Percentiles rank a stretch among this genome's conserved stretches.
phyloP scores from a whole-genome alignment of 768 basidiomycete genomes.

The Lactarius indigo region DNA sequence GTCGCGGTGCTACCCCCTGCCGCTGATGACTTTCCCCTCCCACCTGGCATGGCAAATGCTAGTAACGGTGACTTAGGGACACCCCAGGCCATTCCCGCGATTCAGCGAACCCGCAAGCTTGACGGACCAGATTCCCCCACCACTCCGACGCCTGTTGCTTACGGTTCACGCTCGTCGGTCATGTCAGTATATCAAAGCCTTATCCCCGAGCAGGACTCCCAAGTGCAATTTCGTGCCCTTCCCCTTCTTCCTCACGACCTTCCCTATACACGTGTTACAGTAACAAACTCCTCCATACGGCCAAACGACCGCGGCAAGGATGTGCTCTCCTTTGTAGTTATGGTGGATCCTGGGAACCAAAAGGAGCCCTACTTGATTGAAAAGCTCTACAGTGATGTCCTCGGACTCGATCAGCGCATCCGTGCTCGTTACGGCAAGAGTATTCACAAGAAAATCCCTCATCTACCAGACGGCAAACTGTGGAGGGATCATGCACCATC shows the following conservation, averaged over 20 bases:
- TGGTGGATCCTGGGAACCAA: constrained; percentile 64
- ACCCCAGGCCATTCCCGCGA: constrained; percentile 5
- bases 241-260: constrained; percentile 71
- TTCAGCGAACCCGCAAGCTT: constrained; percentile 16
- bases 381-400: constrained; percentile 90
- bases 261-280: constrained; percentile 61
- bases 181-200: constrained; percentile 24
- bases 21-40: constrained; percentile 26
- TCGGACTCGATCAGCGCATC: constrained; percentile 80
- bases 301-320: constrained; percentile 92
- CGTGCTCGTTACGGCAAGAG: constrained; percentile 54
- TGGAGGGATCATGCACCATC: constrained; percentile 98
- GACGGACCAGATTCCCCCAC: constrained; percentile 26
- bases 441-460: constrained; percentile 72
- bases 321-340: constrained; percentile 82
- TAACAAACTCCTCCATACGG: constrained; percentile 79
- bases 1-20: constrained; percentile 15
- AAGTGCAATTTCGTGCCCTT: constrained; percentile 61
- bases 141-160: constrained; percentile 24
- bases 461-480: constrained; percentile 84
- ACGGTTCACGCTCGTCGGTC: constrained; percentile 11
- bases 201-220: constrained; percentile 27
- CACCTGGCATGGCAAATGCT: constrained; percentile 16
- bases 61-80: constrained; percentile 13
- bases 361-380: constrained; percentile 82